Evolutionary conservation across 176 grass and related monocot species (phyloP), one percentile per base, ranked within the genome.

Genomic region (Musa beccarii): DNA sequence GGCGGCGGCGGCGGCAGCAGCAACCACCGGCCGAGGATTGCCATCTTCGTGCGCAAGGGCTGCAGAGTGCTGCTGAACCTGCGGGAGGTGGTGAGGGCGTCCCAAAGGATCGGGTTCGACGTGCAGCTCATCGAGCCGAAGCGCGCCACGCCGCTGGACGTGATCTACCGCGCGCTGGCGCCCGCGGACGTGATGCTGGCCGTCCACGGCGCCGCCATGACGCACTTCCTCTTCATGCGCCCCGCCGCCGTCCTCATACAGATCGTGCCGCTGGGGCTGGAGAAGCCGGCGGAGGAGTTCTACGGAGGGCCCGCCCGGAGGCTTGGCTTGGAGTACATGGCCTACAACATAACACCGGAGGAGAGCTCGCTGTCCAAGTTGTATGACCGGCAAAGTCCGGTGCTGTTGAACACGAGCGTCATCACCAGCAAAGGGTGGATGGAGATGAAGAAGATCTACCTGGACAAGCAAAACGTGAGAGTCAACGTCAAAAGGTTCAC

Each of bases 401-500:
- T 98, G 2, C 83, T 98, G 70, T 51, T 75, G 15, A 74, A 89
- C 23, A 90, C 94, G 0, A 89, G 82, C 20, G 75, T 85, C 2
- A 90, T 98, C 82, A 93, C 87, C 66, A 93, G 80, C 84, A 85
- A 80, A 22, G 94, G 90, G 2, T 98, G 90, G 90, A 81, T 79
- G 84, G 94, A 93, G 84, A 98, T 90, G 90, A 98, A 98, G 91
- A 93, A 89, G 78, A 90, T 98, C 12, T 98, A 93, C 85, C 90
- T 93, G 83, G 94, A 93, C 77, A 87, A 80, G 3, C 94, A 98
- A 83, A 98, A 93, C 81, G 88, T 98, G 17, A 98, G 81, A n/a
- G 77, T 98, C 1, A 84, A 90, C 83, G 20, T 98, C 59, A 93
- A 81, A 57, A 87, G 88, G 62, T 93, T 98, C 73, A 78, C 72